Percentiles rank a stretch among this genome's conserved stretches.
These are phyloP conservation scores for Alternaria consortialis DNA, from an alignment of 2,329 filamentous ascomycete species.

Conservation along the genomic window DNA sequence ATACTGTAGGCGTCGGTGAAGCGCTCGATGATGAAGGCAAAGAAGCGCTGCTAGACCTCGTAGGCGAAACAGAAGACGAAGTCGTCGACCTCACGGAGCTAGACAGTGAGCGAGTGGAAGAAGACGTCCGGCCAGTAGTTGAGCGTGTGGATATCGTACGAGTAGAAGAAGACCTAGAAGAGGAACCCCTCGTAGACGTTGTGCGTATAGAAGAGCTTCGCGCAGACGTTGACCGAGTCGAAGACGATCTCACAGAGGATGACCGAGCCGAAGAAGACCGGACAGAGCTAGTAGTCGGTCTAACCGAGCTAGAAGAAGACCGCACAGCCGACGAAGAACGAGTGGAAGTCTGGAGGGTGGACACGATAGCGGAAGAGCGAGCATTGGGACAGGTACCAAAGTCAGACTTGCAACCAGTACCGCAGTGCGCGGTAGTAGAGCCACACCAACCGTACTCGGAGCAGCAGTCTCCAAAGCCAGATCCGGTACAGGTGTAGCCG, in stretches of 20 bases:
- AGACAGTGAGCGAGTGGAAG: too few species aligned
- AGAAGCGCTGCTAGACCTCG: too few species aligned
- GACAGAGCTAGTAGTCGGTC: background rate
- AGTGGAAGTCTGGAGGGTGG: background rate
- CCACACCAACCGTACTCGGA: constrained; percentile 9
- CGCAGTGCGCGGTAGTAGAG: background rate
- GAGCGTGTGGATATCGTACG: too few species aligned
- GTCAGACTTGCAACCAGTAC: constrained; percentile 1
- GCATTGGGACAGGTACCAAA: background rate
- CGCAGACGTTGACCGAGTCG: too few species aligned
- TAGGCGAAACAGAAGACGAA: too few species aligned
- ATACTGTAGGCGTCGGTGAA: background rate
- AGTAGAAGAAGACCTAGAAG: background rate
- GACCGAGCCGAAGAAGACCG: background rate
- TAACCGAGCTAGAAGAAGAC: background rate
- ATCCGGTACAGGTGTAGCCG: background rate
- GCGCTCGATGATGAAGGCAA: background rate
- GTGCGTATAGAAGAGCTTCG: background rate
- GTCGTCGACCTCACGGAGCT: too few species aligned
- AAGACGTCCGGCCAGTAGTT: too few species aligned
- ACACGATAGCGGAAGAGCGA: background rate
- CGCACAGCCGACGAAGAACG: background rate
- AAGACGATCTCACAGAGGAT: too few species aligned
- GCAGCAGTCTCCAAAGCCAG: constrained; percentile 8
- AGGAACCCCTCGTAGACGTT: background rate